These are phyloP conservation scores for Amaranthus palmeri DNA, from an alignment of 148 eudicot species.

Conservation along the genomic window DNA sequence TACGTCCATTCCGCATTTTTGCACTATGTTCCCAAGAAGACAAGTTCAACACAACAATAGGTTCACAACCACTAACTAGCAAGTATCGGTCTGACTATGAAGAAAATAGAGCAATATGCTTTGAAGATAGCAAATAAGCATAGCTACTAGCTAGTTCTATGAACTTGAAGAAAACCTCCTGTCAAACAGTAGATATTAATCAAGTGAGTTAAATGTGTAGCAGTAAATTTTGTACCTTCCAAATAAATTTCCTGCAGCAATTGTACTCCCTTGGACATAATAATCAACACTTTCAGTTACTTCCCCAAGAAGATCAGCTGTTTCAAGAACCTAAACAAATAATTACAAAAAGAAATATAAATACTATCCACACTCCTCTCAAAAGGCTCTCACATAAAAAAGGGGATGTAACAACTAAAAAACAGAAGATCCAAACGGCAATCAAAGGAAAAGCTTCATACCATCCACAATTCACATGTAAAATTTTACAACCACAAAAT, in stretches of 20 bases:
- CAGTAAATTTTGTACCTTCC: conserved; percentile 60
- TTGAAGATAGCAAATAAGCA: neutral
- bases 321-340: conserved; percentile 66
- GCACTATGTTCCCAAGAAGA: neutral
- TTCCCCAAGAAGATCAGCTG: conserved; percentile 89
- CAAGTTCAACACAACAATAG: neutral
- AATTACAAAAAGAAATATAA: neutral
- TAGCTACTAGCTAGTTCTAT: neutral
- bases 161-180: neutral
- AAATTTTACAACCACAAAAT: neutral
- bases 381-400: neutral
- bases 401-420: neutral
- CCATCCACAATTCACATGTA: too few relatives aligned
- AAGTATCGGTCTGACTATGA: neutral
- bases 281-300: conserved; percentile 94
- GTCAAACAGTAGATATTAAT: neutral
- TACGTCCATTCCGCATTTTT: too few relatives aligned
- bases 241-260: conserved; percentile 94
- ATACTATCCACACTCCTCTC: too few relatives aligned
- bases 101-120: neutral
- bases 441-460: neutral
- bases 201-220: neutral
- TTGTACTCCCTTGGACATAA: conserved; percentile 89
- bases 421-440: conserved; percentile 8
- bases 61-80: conserved; percentile 1